Evolutionary conservation across 2,329 filamentous ascomycete genomes (phyloP).

Genomic region (Colletotrichum noveboracense): DNA sequence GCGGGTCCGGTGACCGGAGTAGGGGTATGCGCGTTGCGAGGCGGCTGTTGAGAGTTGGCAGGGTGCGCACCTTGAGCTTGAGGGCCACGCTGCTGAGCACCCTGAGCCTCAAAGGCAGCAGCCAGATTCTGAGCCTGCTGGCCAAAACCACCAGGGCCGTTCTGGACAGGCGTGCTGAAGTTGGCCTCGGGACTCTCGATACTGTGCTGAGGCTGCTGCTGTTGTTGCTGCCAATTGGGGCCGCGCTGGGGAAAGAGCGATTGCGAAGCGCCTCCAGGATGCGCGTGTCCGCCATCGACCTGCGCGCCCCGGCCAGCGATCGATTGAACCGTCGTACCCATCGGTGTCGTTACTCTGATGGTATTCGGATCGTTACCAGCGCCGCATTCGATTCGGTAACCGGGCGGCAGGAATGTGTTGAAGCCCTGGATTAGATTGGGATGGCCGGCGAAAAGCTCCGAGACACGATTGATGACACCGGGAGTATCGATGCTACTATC

Average conservation of each 20-base stretch:
- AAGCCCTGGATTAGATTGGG: constrained; percentile 96
- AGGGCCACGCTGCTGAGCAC: constrained; percentile 35
- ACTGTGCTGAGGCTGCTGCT: constrained; percentile 57
- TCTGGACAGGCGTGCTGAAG: constrained; percentile 64
- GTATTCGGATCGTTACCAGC: constrained; percentile 93
- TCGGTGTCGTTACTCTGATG: constrained; percentile 95
- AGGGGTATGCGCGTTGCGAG: constrained; percentile 63
- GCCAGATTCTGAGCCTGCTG: constrained; percentile 34
- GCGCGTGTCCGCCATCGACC: constrained; percentile 44
- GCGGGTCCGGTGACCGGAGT: constrained; percentile 62
- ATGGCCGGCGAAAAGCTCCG: constrained; percentile 93
- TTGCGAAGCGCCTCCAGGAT: constrained; percentile 40
- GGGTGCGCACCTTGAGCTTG: constrained; percentile 36
- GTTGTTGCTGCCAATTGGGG: constrained; percentile 56
- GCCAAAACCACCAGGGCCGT: constrained; percentile 52
- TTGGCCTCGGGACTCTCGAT: constrained; percentile 67
- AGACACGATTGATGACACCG: constrained; percentile 95
- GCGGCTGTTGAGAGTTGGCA: constrained; percentile 49
- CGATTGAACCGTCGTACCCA: constrained; percentile 93
- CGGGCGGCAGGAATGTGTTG: constrained; percentile 95
- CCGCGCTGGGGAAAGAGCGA: constrained; percentile 53
- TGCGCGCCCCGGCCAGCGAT: constrained; percentile 66
- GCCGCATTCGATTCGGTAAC: constrained; percentile 96
- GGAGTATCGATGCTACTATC: constrained; percentile 84
- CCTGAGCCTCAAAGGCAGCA: constrained; percentile 32